Conservation (phyloP, 805 yeast genomes). For the Candida ficus region DNA sequence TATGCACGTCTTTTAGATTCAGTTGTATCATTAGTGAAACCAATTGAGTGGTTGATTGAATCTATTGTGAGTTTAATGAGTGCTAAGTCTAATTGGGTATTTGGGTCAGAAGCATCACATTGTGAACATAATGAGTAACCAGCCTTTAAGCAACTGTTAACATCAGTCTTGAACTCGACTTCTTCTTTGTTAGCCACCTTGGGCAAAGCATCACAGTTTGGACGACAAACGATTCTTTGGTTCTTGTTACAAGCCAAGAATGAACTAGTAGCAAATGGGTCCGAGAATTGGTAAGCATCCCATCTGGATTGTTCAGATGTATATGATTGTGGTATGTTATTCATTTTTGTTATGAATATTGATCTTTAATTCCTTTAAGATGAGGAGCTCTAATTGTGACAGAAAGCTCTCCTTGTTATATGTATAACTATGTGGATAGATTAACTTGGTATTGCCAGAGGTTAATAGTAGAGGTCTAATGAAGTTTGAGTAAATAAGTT, state of each 20-base stretch:
- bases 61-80: slow-evolving; percentile 45
- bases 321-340: slow-evolving; percentile 9
- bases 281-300: slow-evolving; percentile 62
- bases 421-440: too few relatives aligned
- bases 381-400: too few relatives aligned
- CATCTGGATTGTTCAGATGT: slow-evolving; percentile 31
- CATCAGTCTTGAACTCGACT: slow-evolving; percentile 37
- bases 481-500: too few relatives aligned
- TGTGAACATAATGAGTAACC: slow-evolving; percentile 49
- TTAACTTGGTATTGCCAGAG: too few relatives aligned
- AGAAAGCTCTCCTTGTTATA: too few relatives aligned
- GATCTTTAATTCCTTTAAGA: too few relatives aligned
- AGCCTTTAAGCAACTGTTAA: slow-evolving; percentile 35
- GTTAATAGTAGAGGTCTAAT: too few relatives aligned
- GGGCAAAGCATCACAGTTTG: slow-evolving; percentile 54
- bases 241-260: slow-evolving; percentile 48
- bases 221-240: slow-evolving; percentile 50
- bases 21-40: slow-evolving; percentile 35
- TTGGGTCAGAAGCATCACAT: slow-evolving; percentile 46
- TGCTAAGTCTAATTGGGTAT: slow-evolving; percentile 16
- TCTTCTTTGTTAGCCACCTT: slow-evolving; percentile 35
- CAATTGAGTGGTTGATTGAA: slow-evolving; percentile 50
- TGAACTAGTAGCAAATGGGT: slow-evolving; percentile 58
- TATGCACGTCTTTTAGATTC: slow-evolving; percentile 23
- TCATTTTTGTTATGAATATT: background rate